Conservation (phyloP, 495 filamentous ascomycete species). For the Pseudevernia furfuracea region DNA sequence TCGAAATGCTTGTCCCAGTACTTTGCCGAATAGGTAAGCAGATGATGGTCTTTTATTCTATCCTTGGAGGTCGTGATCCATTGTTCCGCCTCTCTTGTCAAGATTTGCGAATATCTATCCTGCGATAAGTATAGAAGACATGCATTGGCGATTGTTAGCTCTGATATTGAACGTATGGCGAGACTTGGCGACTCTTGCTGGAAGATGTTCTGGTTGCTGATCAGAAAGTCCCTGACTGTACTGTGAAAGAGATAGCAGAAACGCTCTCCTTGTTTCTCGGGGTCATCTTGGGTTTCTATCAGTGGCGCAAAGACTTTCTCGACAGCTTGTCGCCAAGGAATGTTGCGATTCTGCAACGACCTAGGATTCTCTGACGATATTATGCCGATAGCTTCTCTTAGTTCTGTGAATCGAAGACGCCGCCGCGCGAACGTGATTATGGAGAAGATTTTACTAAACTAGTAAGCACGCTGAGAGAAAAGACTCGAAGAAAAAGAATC, state of each 20-base stretch:
- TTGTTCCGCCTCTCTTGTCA: neutral
- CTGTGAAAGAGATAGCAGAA: slow-evolving; percentile 11
- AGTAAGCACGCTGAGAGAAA: neutral
- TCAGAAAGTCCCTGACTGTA: slow-evolving; percentile 9
- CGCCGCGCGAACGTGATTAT: slow-evolving; percentile 8
- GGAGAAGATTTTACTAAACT: slow-evolving; percentile 9
- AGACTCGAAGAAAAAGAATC: neutral
- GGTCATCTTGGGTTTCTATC: slow-evolving; percentile 7
- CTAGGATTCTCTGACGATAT: slow-evolving; percentile 2
- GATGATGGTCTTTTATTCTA: slow-evolving; percentile 15
- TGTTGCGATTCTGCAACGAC: slow-evolving; percentile 8
- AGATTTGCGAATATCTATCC: neutral
- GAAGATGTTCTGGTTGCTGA: slow-evolving; percentile 1
- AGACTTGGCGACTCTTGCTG: neutral
- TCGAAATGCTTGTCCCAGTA: slow-evolving; percentile 25
- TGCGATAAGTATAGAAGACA: slow-evolving; percentile 11
- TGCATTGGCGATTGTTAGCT: slow-evolving; percentile 1
- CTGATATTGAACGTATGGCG: slow-evolving; percentile 1
- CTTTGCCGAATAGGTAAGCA: slow-evolving; percentile 21
- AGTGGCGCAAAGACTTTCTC: slow-evolving; percentile 7
- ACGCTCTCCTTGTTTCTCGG: slow-evolving; percentile 1
- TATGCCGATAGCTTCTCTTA: slow-evolving; percentile 12
- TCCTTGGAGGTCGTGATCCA: neutral
- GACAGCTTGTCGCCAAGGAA: slow-evolving; percentile 11
- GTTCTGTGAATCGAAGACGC: slow-evolving; percentile 9